phyloP scores from a whole-genome alignment of 495 filamentous ascomycete genomes.

The Melanomma pulvis-pyrius region DNA sequence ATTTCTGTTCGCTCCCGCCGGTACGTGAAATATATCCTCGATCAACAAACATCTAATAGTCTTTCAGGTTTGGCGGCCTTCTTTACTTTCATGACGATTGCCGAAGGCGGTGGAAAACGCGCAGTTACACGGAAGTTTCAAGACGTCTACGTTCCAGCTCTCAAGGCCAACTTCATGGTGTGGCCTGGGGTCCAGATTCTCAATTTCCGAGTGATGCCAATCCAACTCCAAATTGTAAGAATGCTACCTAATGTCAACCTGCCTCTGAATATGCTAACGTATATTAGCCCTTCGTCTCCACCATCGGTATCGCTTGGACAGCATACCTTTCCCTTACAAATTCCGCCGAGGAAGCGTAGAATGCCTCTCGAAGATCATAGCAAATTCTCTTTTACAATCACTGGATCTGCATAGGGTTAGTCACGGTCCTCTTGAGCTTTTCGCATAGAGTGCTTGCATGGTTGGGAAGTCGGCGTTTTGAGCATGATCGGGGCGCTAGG shows the following conservation, averaged over 20 bases:
- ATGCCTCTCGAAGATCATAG: neutral
- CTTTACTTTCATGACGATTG: constrained; percentile 95
- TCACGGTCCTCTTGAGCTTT: neutral
- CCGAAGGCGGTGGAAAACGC: constrained; percentile 85
- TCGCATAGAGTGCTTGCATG: constrained; percentile 19
- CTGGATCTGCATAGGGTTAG: constrained; percentile 1
- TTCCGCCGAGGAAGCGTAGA: constrained; percentile 67
- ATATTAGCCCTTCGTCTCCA: constrained; percentile 89
- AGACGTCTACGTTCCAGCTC: constrained; percentile 87
- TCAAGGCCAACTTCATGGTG: constrained; percentile 94
- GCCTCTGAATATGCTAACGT: constrained; percentile 7
- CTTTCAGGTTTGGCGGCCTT: constrained; percentile 74
- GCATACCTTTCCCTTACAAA: constrained; percentile 95
- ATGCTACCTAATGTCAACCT: neutral
- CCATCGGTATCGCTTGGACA: constrained; percentile 98
- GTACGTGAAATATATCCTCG: constrained; percentile 48
- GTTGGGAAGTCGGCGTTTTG: constrained; percentile 12
- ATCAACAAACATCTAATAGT: neutral
- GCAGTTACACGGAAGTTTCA: constrained; percentile 83
- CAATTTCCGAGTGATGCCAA: constrained; percentile 93
- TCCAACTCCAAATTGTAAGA: constrained; percentile 96
- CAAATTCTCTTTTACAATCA: constrained; percentile 17
- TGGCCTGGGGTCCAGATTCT: constrained; percentile 97
- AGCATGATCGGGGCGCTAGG: constrained; percentile 22
- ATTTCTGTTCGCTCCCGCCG: constrained; percentile 90